Percentiles rank a stretch among this genome's conserved stretches.
These are phyloP conservation scores for Lachancea sp. DNA, from an alignment of 805 yeast genomes.

Conservation along the genomic window DNA sequence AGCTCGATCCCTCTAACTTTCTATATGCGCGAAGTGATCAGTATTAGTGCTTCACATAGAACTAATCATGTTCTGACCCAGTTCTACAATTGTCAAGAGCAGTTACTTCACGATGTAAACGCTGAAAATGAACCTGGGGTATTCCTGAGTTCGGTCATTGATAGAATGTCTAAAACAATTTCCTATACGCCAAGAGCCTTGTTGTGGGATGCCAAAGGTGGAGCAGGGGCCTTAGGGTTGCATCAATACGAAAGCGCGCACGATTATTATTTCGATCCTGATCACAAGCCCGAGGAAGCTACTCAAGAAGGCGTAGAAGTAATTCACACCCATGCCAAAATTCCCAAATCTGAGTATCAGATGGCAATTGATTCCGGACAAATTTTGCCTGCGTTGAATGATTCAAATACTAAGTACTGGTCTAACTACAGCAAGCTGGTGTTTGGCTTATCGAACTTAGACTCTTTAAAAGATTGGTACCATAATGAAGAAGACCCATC, in stretches of 20 bases:
- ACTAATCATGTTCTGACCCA: conserved; percentile 76
- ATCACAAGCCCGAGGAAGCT: conserved; percentile 8
- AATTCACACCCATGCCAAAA: conserved; percentile 33
- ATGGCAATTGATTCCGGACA: conserved; percentile 48
- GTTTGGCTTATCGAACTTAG: conserved; percentile 53
- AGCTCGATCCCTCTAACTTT: too few species aligned
- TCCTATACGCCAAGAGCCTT: conserved; percentile 78
- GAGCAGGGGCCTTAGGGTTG: conserved; percentile 61
- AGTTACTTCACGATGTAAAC: conserved; percentile 42
- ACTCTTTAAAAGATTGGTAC: conserved; percentile 55
- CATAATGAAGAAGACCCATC: conserved; percentile 28
- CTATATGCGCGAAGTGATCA: conserved; percentile 76
- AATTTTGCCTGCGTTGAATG: conserved; percentile 32
- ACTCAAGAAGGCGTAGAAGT: conserved; percentile 17
- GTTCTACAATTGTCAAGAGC: conserved; percentile 76
- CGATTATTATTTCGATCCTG: conserved; percentile 17
- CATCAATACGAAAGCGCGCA: conserved; percentile 38
- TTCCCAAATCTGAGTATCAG: conserved; percentile 56
- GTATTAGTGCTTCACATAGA: conserved; percentile 61
- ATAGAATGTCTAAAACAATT: conserved; percentile 37
- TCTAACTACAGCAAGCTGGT: conserved; percentile 68
- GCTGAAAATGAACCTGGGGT: conserved; percentile 38
- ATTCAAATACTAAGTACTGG: conserved; percentile 57
- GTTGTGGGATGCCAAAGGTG: conserved; percentile 75
- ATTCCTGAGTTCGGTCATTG: conserved; percentile 40